Percentiles rank a stretch among this genome's conserved stretches.
phyloP scores from a whole-genome alignment of 352 stramenopile species.

The Thalassiosira livingstoniorum region DNA sequence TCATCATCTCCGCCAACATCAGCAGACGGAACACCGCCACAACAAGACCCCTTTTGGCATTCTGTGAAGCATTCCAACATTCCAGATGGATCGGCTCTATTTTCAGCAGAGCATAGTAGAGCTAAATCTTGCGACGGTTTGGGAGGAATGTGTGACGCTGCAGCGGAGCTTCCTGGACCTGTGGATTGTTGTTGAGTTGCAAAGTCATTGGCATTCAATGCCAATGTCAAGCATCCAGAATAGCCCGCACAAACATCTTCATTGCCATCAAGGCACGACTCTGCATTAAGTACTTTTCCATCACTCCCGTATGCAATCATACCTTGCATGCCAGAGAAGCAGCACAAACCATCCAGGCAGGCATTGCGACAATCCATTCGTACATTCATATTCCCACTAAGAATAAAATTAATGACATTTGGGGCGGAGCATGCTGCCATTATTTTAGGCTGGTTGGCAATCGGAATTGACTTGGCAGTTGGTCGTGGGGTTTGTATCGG shows the following conservation, averaged over 20 bases:
- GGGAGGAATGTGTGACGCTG: too few relatives aligned
- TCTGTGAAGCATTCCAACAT: too few relatives aligned
- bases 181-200: too few relatives aligned
- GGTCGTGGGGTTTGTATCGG: neutral
- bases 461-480: neutral
- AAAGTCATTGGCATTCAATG: neutral
- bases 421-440: neutral
- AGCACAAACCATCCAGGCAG: neutral
- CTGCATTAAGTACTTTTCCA: neutral
- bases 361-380: slow-evolving; percentile 1
- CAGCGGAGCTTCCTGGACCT: too few relatives aligned
- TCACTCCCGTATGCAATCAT: slow-evolving; percentile 6
- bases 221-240: slow-evolving; percentile 7
- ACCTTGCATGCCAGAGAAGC: neutral
- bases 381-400: neutral
- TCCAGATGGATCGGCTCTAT: too few relatives aligned
- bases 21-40: too few relatives aligned
- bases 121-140: too few relatives aligned
- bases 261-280: slow-evolving; percentile 19
- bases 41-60: too few relatives aligned
- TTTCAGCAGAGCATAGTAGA: too few relatives aligned
- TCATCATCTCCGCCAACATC: too few relatives aligned
- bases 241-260: slow-evolving; percentile 21
- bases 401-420: slow-evolving; percentile 6
- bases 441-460: neutral